Evolutionary conservation across 2,329 filamentous ascomycete species (phyloP), one percentile per base, ranked within the genome.

Genomic region (Aureobasidium leucospermi): DNA sequence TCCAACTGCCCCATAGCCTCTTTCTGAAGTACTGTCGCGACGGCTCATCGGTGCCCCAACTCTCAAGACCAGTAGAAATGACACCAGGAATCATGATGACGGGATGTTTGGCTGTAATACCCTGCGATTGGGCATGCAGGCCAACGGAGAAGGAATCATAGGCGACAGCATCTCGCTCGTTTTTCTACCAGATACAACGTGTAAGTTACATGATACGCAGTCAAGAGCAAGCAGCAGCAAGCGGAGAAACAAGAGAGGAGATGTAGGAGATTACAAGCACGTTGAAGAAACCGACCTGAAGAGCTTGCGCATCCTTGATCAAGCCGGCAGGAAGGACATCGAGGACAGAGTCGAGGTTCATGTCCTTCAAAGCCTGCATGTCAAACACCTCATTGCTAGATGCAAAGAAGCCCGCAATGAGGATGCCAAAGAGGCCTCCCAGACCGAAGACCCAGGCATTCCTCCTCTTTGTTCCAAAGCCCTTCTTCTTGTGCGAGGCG

Each of bases 1-100:
- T 96, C 94, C 95, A 99, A 66, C 90, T 96, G 4, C 94, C 94
- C 94, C 94, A 99, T 52, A 99, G 76, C 58, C 94, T 81, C 76
- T 95, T 96, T 63, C 94, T 82, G 73, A 99, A 99, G 74, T 97
- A 99, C 61, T 87, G 88, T 38, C 90, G 83, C 7, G 92, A 96
- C 43, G 81, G 78, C 69, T 92, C 89, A 53, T 88, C 85, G 0
- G 94, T 97, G 4, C 93, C 90, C 94, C 94, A 99, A 49, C 90
- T 96, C 74, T 99, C 94, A 28, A 99, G 81, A 1, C 94, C 94
- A 0, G 94, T 97, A 0, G 94, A 97, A 66, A 99, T 99, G 61
- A 99, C 94, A 4, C 94, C 94, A 0, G 94, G 94, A 9, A 99
- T 86, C 93, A 99, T 97, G 64, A 99, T 89, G 63, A 99, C 86